Conservation (phyloP, 2,329 filamentous ascomycete species). For the Xylaria sp. region DNA sequence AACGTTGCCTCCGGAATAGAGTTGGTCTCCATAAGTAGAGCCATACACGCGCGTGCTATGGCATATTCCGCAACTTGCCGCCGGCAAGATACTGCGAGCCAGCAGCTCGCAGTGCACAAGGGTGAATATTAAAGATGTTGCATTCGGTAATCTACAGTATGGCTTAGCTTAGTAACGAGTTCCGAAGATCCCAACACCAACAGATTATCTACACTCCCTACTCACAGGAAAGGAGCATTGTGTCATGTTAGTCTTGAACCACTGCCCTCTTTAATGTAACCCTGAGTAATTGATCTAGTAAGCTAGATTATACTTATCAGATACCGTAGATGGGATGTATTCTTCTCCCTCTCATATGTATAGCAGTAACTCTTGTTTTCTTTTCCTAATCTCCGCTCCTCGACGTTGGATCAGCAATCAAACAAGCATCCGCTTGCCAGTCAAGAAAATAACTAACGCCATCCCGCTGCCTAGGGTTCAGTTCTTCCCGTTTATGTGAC, state of each 20-base stretch:
- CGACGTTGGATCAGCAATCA: too few relatives aligned
- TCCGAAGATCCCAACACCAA: not conserved
- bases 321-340: too few relatives aligned
- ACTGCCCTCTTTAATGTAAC: not conserved
- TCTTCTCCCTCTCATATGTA: too few relatives aligned
- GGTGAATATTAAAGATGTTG: not conserved
- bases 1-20: slow-evolving; percentile 5
- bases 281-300: too few relatives aligned
- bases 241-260: not conserved
- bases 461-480: slow-evolving; percentile 6
- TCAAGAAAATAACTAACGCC: slow-evolving; percentile 3
- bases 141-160: slow-evolving; percentile 1
- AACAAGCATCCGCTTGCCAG: not conserved
- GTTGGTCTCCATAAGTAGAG: not conserved
- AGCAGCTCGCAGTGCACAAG: not conserved
- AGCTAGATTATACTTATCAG: too few relatives aligned
- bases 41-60: slow-evolving; percentile 1
- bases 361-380: too few relatives aligned
- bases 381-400: too few relatives aligned
- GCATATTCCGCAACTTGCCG: slow-evolving; percentile 7
- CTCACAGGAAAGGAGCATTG: not conserved
- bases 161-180: not conserved
- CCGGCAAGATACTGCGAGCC: slow-evolving; percentile 7
- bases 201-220: not conserved
- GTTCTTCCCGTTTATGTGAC: not conserved